These are phyloP conservation scores for Stenocarpella maydis DNA, from an alignment of 2,329 filamentous ascomycete species.

Conservation along the genomic window DNA sequence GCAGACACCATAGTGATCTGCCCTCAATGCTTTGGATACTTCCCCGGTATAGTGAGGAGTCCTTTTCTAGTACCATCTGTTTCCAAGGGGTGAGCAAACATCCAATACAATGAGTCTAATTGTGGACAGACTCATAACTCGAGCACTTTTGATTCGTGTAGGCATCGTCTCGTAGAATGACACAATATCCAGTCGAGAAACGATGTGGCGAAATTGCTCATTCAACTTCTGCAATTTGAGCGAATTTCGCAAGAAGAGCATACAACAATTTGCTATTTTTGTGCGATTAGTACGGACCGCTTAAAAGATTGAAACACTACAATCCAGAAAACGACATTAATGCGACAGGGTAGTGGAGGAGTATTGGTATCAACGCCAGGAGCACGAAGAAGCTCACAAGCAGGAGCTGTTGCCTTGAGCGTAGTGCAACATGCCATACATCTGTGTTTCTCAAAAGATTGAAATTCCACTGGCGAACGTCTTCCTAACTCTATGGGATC, in stretches of 20 bases:
- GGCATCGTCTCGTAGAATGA: conserved; percentile 48
- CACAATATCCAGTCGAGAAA: conserved; percentile 41
- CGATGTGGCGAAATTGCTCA: conserved; percentile 45
- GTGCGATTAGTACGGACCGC: conserved; percentile 9
- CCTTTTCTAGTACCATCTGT: conserved; percentile 16
- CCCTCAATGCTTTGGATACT: conserved; percentile 34
- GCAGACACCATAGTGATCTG: conserved; percentile 52
- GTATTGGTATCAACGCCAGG: conserved; percentile 2
- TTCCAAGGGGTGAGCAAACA: no score
- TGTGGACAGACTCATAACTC: neutral
- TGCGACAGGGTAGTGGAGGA: neutral
- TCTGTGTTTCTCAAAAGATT: no score
- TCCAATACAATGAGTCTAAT: no score
- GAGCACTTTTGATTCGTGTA: conserved; percentile 34
- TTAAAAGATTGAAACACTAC: neutral
- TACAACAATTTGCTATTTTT: conserved; percentile 17
- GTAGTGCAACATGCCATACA: no score
- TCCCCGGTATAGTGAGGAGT: conserved; percentile 7
- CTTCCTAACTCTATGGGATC: no score
- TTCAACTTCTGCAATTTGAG: conserved; percentile 42
- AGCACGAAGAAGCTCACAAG: neutral
- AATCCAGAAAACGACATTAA: conserved; percentile 1
- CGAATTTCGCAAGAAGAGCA: conserved; percentile 23
- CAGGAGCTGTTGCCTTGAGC: neutral
- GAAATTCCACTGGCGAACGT: no score